These are phyloP conservation scores for Penicillium decumbens DNA, from an alignment of 2,329 filamentous ascomycete species.

Conservation along the genomic window DNA sequence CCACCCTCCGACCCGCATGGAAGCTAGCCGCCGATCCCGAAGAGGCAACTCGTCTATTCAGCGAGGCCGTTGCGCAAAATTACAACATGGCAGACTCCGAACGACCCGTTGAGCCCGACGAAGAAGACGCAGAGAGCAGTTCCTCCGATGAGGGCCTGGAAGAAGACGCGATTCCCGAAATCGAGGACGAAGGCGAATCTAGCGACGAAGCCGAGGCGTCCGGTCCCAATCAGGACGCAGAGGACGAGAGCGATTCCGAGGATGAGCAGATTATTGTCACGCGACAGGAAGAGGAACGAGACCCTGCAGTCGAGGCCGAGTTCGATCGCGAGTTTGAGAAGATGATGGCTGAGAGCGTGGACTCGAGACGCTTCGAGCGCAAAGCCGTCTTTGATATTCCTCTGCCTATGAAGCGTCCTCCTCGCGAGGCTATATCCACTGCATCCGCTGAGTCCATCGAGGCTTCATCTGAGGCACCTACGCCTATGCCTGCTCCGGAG, in stretches of 20 bases:
- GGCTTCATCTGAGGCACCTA: constrained; percentile 31
- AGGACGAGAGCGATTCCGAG: constrained; percentile 54
- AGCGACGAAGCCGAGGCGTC: constrained; percentile 48
- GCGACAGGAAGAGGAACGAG: constrained; percentile 79
- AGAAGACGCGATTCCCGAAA: constrained; percentile 54
- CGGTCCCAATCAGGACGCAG: constrained; percentile 45
- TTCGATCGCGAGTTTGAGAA: constrained; percentile 98
- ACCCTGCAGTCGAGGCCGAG: constrained; percentile 91
- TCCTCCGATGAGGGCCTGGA: constrained; percentile 73
- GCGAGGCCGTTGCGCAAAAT: constrained; percentile 82
- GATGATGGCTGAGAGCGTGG: constrained; percentile 95
- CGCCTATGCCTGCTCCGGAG: constrained; percentile 12
- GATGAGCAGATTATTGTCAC: constrained; percentile 92
- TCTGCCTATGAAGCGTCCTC: constrained; percentile 72
- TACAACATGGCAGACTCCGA: constrained; percentile 74
- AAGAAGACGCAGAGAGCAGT: constrained; percentile 65
- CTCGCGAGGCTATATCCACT: constrained; percentile 53
- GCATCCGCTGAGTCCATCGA: constrained; percentile 34
- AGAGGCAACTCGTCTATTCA: constrained; percentile 78
- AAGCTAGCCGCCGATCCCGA: constrained; percentile 74
- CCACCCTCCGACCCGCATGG: constrained; percentile 83
- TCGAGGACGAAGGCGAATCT: constrained; percentile 52
- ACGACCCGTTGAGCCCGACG: constrained; percentile 65
- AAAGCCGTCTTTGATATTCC: constrained; percentile 96
- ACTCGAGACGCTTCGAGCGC: constrained; percentile 92